Evolutionary conservation across 768 basidiomycete species (phyloP).

Genomic region (Suillus placidus): DNA sequence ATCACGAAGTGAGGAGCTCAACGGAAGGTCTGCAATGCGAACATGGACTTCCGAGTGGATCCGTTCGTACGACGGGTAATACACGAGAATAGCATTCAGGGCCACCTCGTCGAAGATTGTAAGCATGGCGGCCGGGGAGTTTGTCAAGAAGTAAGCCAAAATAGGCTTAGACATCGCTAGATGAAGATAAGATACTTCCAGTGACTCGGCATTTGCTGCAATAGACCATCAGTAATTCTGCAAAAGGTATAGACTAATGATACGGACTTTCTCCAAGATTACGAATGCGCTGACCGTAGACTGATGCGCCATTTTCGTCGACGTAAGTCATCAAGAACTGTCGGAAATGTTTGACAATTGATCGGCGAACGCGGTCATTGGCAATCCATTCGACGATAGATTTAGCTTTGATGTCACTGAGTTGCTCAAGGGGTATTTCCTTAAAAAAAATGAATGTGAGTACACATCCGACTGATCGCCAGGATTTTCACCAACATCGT

Average conservation of each 20-base stretch:
- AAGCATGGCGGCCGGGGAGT: slow-evolving; percentile 91
- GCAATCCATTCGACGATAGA: slow-evolving; percentile 98
- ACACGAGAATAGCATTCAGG: slow-evolving; percentile 89
- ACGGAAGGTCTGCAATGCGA: slow-evolving; percentile 91
- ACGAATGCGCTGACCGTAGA: slow-evolving; percentile 93
- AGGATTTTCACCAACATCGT: slow-evolving; percentile 63
- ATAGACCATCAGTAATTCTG: slow-evolving; percentile 15
- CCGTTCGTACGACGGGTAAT: slow-evolving; percentile 93
- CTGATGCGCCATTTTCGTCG: slow-evolving; percentile 87
- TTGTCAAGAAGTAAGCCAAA: slow-evolving; percentile 95
- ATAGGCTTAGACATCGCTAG: slow-evolving; percentile 91
- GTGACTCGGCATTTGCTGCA: slow-evolving; percentile 92
- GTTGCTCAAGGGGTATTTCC: slow-evolving; percentile 94
- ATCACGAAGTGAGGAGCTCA: slow-evolving; percentile 88
- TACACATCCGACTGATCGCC: slow-evolving; percentile 1
- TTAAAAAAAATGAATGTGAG: slow-evolving; percentile 35
- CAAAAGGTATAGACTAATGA: slow-evolving; percentile 9
- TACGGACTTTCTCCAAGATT: slow-evolving; percentile 89
- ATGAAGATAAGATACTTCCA: slow-evolving; percentile 98
- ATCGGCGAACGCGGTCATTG: slow-evolving; percentile 84
- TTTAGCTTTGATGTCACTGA: slow-evolving; percentile 97
- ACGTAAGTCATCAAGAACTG: slow-evolving; percentile 96
- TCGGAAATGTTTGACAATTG: slow-evolving; percentile 91
- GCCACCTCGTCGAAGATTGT: slow-evolving; percentile 95
- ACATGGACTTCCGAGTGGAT: slow-evolving; percentile 99